Evolutionary conservation across 2,329 filamentous ascomycete species (phyloP), one percentile per base, ranked within the genome.

Genomic region (Xylariaceae sp.): DNA sequence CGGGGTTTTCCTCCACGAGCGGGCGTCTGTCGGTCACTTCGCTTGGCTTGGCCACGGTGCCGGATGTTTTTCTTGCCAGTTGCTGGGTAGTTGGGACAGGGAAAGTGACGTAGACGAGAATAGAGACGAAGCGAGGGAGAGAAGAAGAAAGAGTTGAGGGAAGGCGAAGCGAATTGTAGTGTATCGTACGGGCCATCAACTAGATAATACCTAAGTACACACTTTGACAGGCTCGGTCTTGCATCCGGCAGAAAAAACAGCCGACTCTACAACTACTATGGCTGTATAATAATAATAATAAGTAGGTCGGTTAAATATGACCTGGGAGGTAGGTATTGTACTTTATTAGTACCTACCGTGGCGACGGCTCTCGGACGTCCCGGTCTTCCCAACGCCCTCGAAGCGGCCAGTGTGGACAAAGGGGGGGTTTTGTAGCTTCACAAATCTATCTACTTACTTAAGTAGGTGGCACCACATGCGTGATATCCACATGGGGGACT

Each of bases 361-460:
- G 35, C 35, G 35, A 37, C 35, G 35, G 35, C 12, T 37, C 35
- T 37, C 35, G 35, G 35, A 37, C 35, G 7, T 37, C 35, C 35
- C 35, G 35, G 35, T 37, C 12, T 11, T 37, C 35, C 12, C 35
- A 7, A 9, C 35, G 3, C 7, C 8, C 35, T 9, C 3, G 4
- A 37, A 6, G 48, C 57, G 47, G 61, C 56, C 57, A 59, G 55
- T 50, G 54, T 56, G 64, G 63, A 60, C 58, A 62, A 56, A 59
- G 62, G 19, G 53, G 55, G 62, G 60, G 64, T 65, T 65, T 66
- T 65, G 64, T 65, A 65, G 64, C 64, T 66, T 61, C 61, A 58
- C 52, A 37, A 37, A 37, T 37, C 35, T 26, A 35, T 9, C 32
- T 35, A 35, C 32, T 9, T 35, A 35, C 30, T 19, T 31, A 26